A percentile compares a stretch with the other conserved stretches of the same genome.
These are phyloP conservation scores for Coemansia sp. DNA, from an alignment of 192 early-diverging fungal species.

Conservation along the genomic window DNA sequence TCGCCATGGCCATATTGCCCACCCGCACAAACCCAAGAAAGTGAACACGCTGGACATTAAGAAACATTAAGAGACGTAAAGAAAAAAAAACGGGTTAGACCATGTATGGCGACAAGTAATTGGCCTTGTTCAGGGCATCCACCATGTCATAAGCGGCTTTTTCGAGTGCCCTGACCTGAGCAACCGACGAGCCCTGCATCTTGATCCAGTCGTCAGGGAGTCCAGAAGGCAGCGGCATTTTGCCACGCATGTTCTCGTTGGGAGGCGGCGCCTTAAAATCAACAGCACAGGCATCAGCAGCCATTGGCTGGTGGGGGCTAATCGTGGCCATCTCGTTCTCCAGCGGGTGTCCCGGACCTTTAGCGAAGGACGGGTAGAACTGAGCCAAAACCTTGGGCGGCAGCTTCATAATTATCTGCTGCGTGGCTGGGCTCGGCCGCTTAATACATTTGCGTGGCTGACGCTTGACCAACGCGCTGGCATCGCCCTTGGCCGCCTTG, in stretches of 20 bases:
- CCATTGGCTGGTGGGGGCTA: slow-evolving; percentile 26
- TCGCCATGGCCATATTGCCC: background rate
- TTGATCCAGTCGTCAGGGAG: slow-evolving; percentile 36
- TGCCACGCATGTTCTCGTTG: slow-evolving; percentile 39
- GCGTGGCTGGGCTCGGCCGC: slow-evolving; percentile 14
- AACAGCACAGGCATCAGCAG: slow-evolving; percentile 15
- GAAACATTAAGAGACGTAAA: background rate
- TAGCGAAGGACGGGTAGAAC: slow-evolving; percentile 42
- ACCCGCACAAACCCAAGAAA: background rate
- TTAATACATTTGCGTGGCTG: slow-evolving; percentile 23
- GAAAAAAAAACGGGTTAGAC: slow-evolving; percentile 7
- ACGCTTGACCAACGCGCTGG: slow-evolving; percentile 14
- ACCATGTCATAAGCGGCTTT: slow-evolving; percentile 20
- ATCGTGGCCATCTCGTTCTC: slow-evolving; percentile 34
- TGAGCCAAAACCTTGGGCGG: slow-evolving; percentile 20
- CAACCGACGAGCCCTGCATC: slow-evolving; percentile 33
- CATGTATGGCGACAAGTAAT: slow-evolving; percentile 47
- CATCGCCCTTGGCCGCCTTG: slow-evolving; percentile 26
- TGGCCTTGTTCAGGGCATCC: slow-evolving; percentile 32
- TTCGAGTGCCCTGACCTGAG: slow-evolving; percentile 30
- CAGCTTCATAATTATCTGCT: slow-evolving; percentile 33
- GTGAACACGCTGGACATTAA: background rate
- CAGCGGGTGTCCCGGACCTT: slow-evolving; percentile 16
- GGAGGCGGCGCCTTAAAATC: slow-evolving; percentile 18
- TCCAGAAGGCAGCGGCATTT: slow-evolving; percentile 23